Evolutionary conservation across 1,139 yeast genomes (phyloP).

Genomic region (Yarrowia galli): DNA sequence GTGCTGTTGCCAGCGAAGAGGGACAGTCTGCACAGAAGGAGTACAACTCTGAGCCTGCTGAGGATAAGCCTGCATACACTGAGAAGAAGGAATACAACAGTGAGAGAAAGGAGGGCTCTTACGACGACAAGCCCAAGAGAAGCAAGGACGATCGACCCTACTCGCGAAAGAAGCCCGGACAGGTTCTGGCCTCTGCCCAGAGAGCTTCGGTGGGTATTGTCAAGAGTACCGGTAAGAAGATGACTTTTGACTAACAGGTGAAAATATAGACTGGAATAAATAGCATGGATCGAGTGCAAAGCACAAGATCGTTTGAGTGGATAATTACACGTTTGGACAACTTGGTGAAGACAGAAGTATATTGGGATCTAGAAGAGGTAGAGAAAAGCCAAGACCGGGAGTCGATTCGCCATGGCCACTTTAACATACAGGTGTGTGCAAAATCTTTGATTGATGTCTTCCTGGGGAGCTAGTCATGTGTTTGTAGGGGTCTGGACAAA

Average conservation of each 20-base stretch:
- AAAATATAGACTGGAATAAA: constrained; percentile 1
- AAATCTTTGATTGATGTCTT: too few species aligned
- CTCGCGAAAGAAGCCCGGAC: constrained; percentile 65
- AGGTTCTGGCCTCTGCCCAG: constrained; percentile 87
- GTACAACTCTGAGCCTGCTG: constrained; percentile 39
- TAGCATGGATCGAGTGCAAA: too few species aligned
- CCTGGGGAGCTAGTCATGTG: too few species aligned
- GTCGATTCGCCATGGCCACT: too few species aligned
- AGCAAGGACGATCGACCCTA: constrained; percentile 53
- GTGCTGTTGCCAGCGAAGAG: constrained; percentile 41
- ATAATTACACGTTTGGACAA: too few species aligned
- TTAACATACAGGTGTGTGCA: too few species aligned
- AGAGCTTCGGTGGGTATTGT: constrained; percentile 92
- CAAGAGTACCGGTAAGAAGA: constrained; percentile 88
- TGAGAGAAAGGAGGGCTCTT: constrained; percentile 25
- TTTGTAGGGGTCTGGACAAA: too few species aligned
- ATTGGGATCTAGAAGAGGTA: too few species aligned
- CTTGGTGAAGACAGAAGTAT: too few species aligned
- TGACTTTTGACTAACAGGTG: constrained; percentile 59
- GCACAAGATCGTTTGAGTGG: too few species aligned
- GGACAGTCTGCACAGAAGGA: constrained; percentile 40
- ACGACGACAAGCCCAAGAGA: constrained; percentile 41
- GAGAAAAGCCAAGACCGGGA: too few species aligned
- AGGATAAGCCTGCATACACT: constrained; percentile 21
- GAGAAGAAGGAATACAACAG: constrained; percentile 24